Percentiles rank a stretch among this genome's conserved stretches.
Conservation (phyloP, 139 green algal genomes). For the Haematococcus lacustris region DNA sequence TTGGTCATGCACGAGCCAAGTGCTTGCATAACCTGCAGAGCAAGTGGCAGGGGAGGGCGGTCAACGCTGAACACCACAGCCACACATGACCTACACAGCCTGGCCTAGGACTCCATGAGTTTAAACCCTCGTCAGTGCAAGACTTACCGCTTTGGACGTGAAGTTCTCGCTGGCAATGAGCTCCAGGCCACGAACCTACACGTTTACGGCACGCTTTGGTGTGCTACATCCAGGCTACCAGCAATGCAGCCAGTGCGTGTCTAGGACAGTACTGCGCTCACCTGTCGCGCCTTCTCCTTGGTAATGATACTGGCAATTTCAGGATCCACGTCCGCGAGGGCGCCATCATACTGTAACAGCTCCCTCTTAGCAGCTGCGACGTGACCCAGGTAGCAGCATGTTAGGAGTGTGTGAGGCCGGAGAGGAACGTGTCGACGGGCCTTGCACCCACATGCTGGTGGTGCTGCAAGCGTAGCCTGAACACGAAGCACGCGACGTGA, state of each 20-base stretch:
- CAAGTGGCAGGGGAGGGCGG: too few relatives aligned
- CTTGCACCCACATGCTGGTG: background rate
- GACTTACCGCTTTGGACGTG: slow-evolving; percentile 75
- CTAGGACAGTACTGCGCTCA: slow-evolving; percentile 11
- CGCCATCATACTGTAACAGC: slow-evolving; percentile 56
- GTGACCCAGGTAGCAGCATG: background rate
- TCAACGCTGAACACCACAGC: too few relatives aligned
- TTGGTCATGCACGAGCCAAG: slow-evolving; percentile 95
- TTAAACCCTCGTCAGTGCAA: too few relatives aligned
- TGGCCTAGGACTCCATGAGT: too few relatives aligned
- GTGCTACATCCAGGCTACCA: background rate
- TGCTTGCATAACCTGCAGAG: slow-evolving; percentile 78
- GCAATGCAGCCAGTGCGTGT: background rate
- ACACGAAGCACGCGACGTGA: background rate
- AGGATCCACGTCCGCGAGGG: slow-evolving; percentile 67
- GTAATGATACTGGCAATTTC: slow-evolving; percentile 72
- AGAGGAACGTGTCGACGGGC: too few relatives aligned
- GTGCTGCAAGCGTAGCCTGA: background rate
- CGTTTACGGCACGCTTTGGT: background rate
- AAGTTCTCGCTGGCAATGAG: slow-evolving; percentile 98
- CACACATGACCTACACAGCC: too few relatives aligned
- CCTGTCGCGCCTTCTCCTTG: slow-evolving; percentile 80
- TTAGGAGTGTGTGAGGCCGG: background rate
- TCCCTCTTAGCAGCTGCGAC: slow-evolving; percentile 1
- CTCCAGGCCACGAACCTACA: slow-evolving; percentile 80